Conservation (phyloP, 495 filamentous ascomycete species). For the Neurospora tetrasperma region DNA sequence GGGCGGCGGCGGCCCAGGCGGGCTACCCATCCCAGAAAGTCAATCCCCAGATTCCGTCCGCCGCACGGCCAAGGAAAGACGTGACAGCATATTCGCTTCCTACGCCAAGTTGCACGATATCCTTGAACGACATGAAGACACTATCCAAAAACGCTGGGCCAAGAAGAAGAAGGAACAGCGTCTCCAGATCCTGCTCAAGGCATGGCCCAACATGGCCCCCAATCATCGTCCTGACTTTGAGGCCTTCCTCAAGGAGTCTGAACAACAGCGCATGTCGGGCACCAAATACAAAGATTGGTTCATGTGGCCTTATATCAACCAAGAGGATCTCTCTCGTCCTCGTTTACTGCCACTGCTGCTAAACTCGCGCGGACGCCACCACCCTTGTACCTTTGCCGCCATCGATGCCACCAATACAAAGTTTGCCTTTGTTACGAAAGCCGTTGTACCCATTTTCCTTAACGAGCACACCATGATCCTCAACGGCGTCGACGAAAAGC, state of each 20-base stretch:
- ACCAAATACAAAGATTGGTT: slow-evolving; percentile 17
- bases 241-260: slow-evolving; percentile 23
- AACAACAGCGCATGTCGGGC: not conserved
- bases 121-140: slow-evolving; percentile 34
- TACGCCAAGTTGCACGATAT: slow-evolving; percentile 11
- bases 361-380: slow-evolving; percentile 35
- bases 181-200: slow-evolving; percentile 28
- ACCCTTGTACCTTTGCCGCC: slow-evolving; percentile 31
- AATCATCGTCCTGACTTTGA: slow-evolving; percentile 42
- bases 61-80: not conserved
- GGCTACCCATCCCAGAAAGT: not conserved
- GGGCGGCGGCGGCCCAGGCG: not conserved
- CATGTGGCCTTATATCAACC: slow-evolving; percentile 48
- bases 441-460: slow-evolving; percentile 27
- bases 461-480: slow-evolving; percentile 35
- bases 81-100: not conserved
- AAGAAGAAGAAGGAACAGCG: slow-evolving; percentile 37
- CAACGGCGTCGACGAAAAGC: slow-evolving; percentile 16
- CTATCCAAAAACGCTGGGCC: slow-evolving; percentile 38
- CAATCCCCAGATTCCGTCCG: slow-evolving; percentile 5
- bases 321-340: slow-evolving; percentile 40
- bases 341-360: slow-evolving; percentile 39
- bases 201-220: slow-evolving; percentile 40
- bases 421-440: slow-evolving; percentile 19
- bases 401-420: slow-evolving; percentile 24